A percentile compares a stretch with the other conserved stretches of the same genome.
Evolutionary conservation across 768 basidiomycete species (phyloP).

Genomic region (Suillus plorans): DNA sequence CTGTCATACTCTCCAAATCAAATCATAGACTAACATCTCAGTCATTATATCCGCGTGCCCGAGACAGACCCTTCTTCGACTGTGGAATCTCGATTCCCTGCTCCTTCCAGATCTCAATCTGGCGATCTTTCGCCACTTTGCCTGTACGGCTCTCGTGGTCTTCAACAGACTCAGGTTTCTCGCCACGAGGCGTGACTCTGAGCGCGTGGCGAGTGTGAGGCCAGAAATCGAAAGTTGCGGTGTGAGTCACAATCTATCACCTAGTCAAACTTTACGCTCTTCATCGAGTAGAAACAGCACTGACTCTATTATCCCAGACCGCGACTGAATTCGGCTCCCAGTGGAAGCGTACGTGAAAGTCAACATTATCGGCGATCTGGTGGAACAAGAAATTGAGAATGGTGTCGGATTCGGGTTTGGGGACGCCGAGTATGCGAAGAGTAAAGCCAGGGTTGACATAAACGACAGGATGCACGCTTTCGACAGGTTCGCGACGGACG

Average conservation of each 20-base stretch:
- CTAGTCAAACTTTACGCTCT: neutral
- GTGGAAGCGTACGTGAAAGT: conserved; percentile 74
- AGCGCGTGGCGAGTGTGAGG: conserved; percentile 77
- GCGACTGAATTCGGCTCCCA: conserved; percentile 79
- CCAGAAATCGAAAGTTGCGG: conserved; percentile 83
- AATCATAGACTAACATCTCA: conserved; percentile 24
- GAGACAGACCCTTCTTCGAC: conserved; percentile 30
- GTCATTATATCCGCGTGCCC: conserved; percentile 62
- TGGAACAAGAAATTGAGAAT: conserved; percentile 70
- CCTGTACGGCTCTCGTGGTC: conserved; percentile 66
- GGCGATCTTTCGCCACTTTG: conserved; percentile 70
- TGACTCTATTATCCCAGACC: conserved; percentile 84
- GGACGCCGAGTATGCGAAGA: conserved; percentile 72
- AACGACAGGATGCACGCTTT: conserved; percentile 77
- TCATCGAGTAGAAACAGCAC: conserved; percentile 15
- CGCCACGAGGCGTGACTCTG: conserved; percentile 79
- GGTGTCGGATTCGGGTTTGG: conserved; percentile 79
- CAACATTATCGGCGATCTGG: conserved; percentile 67
- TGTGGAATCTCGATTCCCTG: conserved; percentile 50
- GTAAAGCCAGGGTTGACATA: conserved; percentile 87
- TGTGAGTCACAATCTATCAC: conserved; percentile 65
- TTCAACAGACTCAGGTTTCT: conserved; percentile 72
- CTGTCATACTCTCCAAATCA: neutral
- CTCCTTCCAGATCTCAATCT: conserved; percentile 69
- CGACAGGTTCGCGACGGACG: conserved; percentile 67